Conservation (phyloP, 495 filamentous ascomycete genomes). For the Aspergillus heteromorphus region DNA sequence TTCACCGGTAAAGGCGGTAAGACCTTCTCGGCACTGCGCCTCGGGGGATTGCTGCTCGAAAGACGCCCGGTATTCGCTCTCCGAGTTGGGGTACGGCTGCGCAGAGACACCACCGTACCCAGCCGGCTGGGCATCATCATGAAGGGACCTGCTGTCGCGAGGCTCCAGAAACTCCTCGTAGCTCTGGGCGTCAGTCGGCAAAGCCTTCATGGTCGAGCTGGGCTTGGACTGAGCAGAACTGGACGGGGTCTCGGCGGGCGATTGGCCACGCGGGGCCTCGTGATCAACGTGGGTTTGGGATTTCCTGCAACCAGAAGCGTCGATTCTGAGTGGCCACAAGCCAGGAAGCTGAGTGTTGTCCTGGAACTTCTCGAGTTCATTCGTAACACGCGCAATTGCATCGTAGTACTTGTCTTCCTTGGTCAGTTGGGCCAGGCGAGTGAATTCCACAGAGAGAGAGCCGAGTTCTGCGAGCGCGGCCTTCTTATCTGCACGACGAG, state of each 20-base stretch:
- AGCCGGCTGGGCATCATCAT: conserved; percentile 24
- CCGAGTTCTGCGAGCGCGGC: conserved; percentile 81
- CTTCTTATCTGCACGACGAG: conserved; percentile 57
- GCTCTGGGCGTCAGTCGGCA: conserved; percentile 24
- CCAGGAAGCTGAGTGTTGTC: conserved; percentile 68
- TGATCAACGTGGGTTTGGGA: conserved; percentile 8
- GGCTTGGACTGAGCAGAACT: background rate
- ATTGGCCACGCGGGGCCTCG: conserved; percentile 3
- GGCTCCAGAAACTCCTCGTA: conserved; percentile 21
- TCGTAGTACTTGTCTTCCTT: conserved; percentile 87
- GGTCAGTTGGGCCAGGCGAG: conserved; percentile 86
- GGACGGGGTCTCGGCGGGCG: background rate
- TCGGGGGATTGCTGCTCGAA: conserved; percentile 2
- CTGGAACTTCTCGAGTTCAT: conserved; percentile 79
- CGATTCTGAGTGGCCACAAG: conserved; percentile 75
- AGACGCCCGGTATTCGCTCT: background rate
- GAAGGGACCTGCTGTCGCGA: conserved; percentile 14
- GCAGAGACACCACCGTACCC: conserved; percentile 12
- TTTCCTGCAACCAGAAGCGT: conserved; percentile 65
- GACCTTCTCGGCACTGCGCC: conserved; percentile 26
- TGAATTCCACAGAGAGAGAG: conserved; percentile 91
- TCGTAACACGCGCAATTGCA: conserved; percentile 85
- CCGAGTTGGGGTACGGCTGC: background rate
- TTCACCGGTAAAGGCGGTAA: conserved; percentile 18
- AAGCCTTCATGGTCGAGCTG: conserved; percentile 15